These are phyloP conservation scores for Fusarium brachygibbosum DNA, from an alignment of 2,329 filamentous ascomycete genomes.

Conservation along the genomic window DNA sequence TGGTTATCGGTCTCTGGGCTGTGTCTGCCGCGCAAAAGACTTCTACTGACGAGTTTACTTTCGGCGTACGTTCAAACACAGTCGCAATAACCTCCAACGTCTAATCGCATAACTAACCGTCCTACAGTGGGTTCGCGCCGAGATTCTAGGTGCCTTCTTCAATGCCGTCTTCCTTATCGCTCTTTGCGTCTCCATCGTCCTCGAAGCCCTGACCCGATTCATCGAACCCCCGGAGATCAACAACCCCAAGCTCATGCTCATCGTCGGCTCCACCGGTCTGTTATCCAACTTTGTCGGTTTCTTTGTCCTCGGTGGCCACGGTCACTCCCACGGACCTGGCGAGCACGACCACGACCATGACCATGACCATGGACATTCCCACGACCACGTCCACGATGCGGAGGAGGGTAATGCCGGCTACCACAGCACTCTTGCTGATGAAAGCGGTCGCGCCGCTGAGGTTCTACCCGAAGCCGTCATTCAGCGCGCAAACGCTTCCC, in stretches of 20 bases:
- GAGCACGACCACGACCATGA: conserved; percentile 63
- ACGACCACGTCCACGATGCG: conserved; percentile 56
- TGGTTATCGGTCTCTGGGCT: conserved; percentile 94
- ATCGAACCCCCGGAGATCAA: conserved; percentile 89
- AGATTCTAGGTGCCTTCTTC: conserved; percentile 95
- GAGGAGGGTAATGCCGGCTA: conserved; percentile 66
- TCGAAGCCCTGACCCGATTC: conserved; percentile 93
- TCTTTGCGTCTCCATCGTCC: conserved; percentile 93
- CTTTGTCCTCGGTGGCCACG: conserved; percentile 92
- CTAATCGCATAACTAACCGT: conserved; percentile 41
- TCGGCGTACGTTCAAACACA: conserved; percentile 75
- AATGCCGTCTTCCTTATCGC: conserved; percentile 98
- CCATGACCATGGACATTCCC: conserved; percentile 56
- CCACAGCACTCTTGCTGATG: conserved; percentile 64
- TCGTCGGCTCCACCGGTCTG: conserved; percentile 88
- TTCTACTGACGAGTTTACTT: conserved; percentile 92
- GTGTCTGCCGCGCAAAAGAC: conserved; percentile 89
- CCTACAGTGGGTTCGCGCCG: conserved; percentile 89
- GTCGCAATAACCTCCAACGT: background rate
- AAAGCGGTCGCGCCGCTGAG: conserved; percentile 70
- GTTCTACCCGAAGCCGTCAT: conserved; percentile 73
- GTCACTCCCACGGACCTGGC: conserved; percentile 79
- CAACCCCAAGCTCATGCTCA: conserved; percentile 87
- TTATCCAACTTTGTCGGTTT: conserved; percentile 91
- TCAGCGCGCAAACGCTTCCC: conserved; percentile 58